Conservation (phyloP, 176 grass and related monocot genomes). For the Paspalum vaginatum region DNA sequence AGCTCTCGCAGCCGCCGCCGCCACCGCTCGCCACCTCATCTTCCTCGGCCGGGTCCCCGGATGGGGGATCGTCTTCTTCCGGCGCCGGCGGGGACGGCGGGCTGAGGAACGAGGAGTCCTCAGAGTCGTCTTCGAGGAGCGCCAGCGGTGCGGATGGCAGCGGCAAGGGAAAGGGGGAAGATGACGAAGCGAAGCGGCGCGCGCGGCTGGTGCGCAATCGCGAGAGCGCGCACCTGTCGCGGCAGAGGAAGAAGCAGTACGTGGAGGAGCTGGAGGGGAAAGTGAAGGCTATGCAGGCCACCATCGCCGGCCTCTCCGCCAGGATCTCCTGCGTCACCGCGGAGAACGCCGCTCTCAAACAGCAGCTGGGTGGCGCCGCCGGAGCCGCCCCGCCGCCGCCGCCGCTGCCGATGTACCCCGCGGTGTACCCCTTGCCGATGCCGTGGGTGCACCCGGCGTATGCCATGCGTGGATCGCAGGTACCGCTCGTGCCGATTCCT, state of each 20-base stretch:
- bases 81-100: constrained; percentile 10
- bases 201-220: constrained; percentile 67
- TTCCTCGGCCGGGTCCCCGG: constrained; percentile 37
- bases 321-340: constrained; percentile 63
- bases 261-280: constrained; percentile 69
- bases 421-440: constrained; percentile 44
- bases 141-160: constrained; percentile 21
- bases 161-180: constrained; percentile 7
- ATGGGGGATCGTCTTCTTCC: constrained; percentile 9
- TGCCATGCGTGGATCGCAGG: constrained; percentile 51
- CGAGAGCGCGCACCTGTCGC: constrained; percentile 73
- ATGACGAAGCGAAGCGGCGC: constrained; percentile 52
- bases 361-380: constrained; percentile 41
- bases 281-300: constrained; percentile 70
- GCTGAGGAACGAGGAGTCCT: constrained; percentile 43
- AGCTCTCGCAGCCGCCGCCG: constrained; percentile 26
- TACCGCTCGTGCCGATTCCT: constrained; percentile 69
- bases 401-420: constrained; percentile 47
- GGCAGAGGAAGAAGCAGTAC: constrained; percentile 79
- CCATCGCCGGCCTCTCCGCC: constrained; percentile 62
- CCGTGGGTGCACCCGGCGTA: constrained; percentile 58
- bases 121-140: constrained; percentile 58
- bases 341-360: constrained; percentile 63
- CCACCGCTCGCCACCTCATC: constrained; percentile 41
- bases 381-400: background rate